These are phyloP conservation scores for Cylindrotheca closterium DNA, from an alignment of 108 stramenopile genomes.

Conservation along the genomic window DNA sequence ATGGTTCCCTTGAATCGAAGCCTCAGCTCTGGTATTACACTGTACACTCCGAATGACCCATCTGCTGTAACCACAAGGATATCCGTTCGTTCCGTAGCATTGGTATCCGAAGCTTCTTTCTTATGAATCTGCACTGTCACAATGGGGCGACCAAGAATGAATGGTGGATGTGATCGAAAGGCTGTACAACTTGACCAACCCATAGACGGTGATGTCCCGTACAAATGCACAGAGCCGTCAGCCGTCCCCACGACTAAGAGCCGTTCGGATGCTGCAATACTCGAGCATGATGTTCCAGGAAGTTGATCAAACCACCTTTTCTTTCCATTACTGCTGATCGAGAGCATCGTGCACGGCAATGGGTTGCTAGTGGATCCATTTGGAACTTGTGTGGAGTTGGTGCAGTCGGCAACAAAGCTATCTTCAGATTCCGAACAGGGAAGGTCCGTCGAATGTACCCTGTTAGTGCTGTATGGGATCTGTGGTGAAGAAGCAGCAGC, in stretches of 20 bases:
- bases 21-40: constrained; percentile 32
- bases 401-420: constrained; percentile 66
- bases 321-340: constrained; percentile 58
- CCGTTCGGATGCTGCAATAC: constrained; percentile 49
- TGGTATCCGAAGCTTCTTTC: not conserved
- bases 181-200: constrained; percentile 69
- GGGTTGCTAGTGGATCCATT: constrained; percentile 38
- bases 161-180: constrained; percentile 74
- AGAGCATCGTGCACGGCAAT: constrained; percentile 51
- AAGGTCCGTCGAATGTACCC: constrained; percentile 64
- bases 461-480: constrained; percentile 63
- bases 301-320: constrained; percentile 74
- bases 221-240: constrained; percentile 74
- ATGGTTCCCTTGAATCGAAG: constrained; percentile 71
- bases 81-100: constrained; percentile 17
- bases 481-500: constrained; percentile 19
- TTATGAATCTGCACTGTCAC: constrained; percentile 45
- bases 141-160: constrained; percentile 67
- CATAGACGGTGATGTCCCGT: constrained; percentile 71
- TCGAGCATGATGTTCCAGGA: constrained; percentile 54
- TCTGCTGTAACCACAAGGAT: constrained; percentile 73
- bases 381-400: constrained; percentile 48
- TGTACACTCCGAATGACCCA: constrained; percentile 68
- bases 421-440: constrained; percentile 12
- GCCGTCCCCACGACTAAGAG: constrained; percentile 71